Conservation (phyloP, 768 basidiomycete genomes). For the Termitomyces sp. region DNA sequence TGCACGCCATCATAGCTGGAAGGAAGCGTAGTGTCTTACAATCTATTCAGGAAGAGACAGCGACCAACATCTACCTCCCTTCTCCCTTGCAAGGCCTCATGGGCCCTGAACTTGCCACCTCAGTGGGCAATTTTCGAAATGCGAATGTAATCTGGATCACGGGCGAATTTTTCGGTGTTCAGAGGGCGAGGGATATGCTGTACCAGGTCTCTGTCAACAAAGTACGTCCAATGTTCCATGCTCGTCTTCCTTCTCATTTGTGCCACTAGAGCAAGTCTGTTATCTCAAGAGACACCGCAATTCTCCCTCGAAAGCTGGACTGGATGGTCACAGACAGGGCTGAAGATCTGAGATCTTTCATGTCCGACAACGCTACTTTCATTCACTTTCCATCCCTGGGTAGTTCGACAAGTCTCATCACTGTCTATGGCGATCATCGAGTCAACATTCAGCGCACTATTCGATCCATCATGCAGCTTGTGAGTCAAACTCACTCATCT, state of each 20-base stretch:
- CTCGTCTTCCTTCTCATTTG: neutral
- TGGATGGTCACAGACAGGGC: slow-evolving; percentile 98
- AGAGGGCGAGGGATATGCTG: slow-evolving; percentile 92
- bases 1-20: slow-evolving; percentile 88
- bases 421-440: slow-evolving; percentile 89
- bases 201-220: slow-evolving; percentile 83
- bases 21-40: slow-evolving; percentile 85
- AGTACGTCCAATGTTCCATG: slow-evolving; percentile 35
- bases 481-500: slow-evolving; percentile 33
- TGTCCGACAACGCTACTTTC: slow-evolving; percentile 96
- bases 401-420: slow-evolving; percentile 87
- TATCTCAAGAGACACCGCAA: slow-evolving; percentile 88
- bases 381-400: slow-evolving; percentile 92
- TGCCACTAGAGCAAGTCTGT: slow-evolving; percentile 71
- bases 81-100: slow-evolving; percentile 84
- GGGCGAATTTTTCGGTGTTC: slow-evolving; percentile 95
- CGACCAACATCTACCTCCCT: slow-evolving; percentile 94
- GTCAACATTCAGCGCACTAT: slow-evolving; percentile 95
- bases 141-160: slow-evolving; percentile 91
- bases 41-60: slow-evolving; percentile 93
- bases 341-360: slow-evolving; percentile 86
- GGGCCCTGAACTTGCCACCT: slow-evolving; percentile 52
- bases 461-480: slow-evolving; percentile 90
- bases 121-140: slow-evolving; percentile 45
- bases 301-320: slow-evolving; percentile 93